These are phyloP conservation scores for Lentinula detonsa DNA, from an alignment of 768 basidiomycete species.

Conservation along the genomic window DNA sequence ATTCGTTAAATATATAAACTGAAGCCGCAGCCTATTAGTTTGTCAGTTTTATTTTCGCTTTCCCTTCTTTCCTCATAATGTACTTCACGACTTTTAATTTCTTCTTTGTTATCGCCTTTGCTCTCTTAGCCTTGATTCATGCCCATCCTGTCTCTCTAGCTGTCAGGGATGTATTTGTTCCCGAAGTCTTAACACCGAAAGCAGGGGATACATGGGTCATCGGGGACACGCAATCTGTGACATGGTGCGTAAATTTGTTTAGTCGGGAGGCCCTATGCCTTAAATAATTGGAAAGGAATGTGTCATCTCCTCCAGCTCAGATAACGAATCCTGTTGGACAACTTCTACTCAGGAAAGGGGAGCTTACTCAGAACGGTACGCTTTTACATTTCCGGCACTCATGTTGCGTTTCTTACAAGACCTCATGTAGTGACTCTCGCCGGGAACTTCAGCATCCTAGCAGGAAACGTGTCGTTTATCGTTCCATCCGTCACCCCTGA, in stretches of 20 bases:
- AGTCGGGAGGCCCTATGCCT: neutral
- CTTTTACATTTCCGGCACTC: neutral
- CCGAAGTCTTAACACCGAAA: neutral
- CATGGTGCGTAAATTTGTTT: neutral
- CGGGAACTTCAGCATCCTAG: slow-evolving; percentile 1
- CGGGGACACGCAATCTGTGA: neutral
- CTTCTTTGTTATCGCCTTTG: neutral
- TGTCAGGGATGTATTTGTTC: neutral
- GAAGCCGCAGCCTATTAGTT: neutral
- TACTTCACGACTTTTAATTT: slow-evolving; percentile 2
- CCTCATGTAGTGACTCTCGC: neutral
- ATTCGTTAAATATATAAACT: neutral
- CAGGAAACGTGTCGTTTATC: neutral
- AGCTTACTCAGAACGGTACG: neutral
- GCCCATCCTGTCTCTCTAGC: neutral
- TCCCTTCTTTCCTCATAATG: neutral
- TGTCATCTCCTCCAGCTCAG: slow-evolving; percentile 3
- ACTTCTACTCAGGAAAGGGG: slow-evolving; percentile 5
- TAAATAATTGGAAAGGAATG: neutral
- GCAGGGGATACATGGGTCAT: neutral
- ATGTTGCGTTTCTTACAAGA: neutral
- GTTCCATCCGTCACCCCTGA: slow-evolving; percentile 8
- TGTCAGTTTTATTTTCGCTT: neutral
- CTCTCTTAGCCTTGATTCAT: neutral
- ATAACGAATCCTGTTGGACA: slow-evolving; percentile 7